These are phyloP conservation scores for Hordeum marinum DNA, from an alignment of 176 grass and related monocot species.

Conservation along the genomic window DNA sequence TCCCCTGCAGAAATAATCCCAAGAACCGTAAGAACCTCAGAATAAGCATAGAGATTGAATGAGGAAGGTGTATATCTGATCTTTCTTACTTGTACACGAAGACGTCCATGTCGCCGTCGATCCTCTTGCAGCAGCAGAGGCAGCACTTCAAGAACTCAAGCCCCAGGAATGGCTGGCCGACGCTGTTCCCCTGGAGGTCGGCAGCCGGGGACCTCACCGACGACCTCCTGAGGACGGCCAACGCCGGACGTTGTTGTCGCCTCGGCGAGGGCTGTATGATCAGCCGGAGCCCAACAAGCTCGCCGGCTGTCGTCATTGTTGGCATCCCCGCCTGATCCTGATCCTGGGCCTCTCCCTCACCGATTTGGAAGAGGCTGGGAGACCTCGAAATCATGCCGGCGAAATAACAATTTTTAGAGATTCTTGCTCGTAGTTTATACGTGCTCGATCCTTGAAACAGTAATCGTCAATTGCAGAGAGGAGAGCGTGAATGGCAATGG, in stretches of 20 bases:
- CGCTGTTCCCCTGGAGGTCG: background rate
- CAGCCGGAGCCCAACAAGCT: slow-evolving; percentile 54
- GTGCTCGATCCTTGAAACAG: background rate
- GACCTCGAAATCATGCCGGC: slow-evolving; percentile 26
- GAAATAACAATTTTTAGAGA: background rate
- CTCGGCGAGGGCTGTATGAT: slow-evolving; percentile 50
- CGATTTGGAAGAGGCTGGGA: slow-evolving; percentile 30
- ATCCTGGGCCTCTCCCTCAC: background rate
- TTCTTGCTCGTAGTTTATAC: background rate
- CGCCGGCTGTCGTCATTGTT: background rate
- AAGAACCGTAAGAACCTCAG: background rate
- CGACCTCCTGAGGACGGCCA: slow-evolving; percentile 35
- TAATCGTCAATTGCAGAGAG: background rate
- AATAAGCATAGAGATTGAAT: background rate
- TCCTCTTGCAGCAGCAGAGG: slow-evolving; percentile 51
- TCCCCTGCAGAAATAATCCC: slow-evolving; percentile 40
- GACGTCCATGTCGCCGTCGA: slow-evolving; percentile 57
- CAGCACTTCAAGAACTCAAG: slow-evolving; percentile 61
- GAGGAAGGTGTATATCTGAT: background rate
- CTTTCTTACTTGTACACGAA: slow-evolving; percentile 67
- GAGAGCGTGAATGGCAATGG: background rate
- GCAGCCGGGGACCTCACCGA: slow-evolving; percentile 1
- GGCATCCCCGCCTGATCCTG: too few relatives aligned
- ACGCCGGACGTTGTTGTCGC: background rate
- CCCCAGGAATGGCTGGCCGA: background rate